Evolutionary conservation across 192 early-diverging fungal genomes (phyloP).

Genomic region (Thoreauomyces humboldtii): DNA sequence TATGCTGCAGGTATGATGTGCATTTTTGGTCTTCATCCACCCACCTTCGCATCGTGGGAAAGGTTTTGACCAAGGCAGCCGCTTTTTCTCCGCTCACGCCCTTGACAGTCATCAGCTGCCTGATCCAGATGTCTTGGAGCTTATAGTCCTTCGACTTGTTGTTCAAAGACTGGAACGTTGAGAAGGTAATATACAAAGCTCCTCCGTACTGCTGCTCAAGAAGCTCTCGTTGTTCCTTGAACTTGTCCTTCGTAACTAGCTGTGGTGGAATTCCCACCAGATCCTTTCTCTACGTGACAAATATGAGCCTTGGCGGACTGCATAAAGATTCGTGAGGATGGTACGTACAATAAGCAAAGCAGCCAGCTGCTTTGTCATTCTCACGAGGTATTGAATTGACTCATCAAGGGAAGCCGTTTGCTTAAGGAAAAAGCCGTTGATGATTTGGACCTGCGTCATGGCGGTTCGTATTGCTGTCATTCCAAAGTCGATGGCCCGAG

Average conservation of each 20-base stretch:
- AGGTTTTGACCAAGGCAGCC: slow-evolving; percentile 59
- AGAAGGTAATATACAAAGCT: slow-evolving; percentile 59
- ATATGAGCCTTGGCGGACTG: too few species aligned
- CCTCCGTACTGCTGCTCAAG: slow-evolving; percentile 15
- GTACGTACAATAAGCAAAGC: background rate
- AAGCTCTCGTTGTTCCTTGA: slow-evolving; percentile 18
- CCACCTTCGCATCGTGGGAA: slow-evolving; percentile 64
- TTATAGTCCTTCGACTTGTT: slow-evolving; percentile 71
- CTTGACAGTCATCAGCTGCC: slow-evolving; percentile 81
- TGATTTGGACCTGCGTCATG: slow-evolving; percentile 70
- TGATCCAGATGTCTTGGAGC: slow-evolving; percentile 73
- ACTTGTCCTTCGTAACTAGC: slow-evolving; percentile 9
- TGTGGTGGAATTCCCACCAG: slow-evolving; percentile 19
- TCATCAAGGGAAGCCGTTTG: slow-evolving; percentile 72
- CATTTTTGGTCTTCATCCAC: too few species aligned
- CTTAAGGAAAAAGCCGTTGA: slow-evolving; percentile 82
- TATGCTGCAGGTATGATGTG: background rate
- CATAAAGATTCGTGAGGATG: too few species aligned
- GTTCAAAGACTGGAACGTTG: slow-evolving; percentile 64
- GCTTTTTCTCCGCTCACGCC: slow-evolving; percentile 89
- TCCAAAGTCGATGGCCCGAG: slow-evolving; percentile 42
- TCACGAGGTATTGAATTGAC: slow-evolving; percentile 74
- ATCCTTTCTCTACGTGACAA: slow-evolving; percentile 22
- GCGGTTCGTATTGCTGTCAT: slow-evolving; percentile 67
- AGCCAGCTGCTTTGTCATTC: slow-evolving; percentile 55